A percentile compares a stretch with the other conserved stretches of the same genome.
These are phyloP conservation scores for Ceratocystis cubensis DNA, from an alignment of 2,329 filamentous ascomycete species.

Conservation along the genomic window DNA sequence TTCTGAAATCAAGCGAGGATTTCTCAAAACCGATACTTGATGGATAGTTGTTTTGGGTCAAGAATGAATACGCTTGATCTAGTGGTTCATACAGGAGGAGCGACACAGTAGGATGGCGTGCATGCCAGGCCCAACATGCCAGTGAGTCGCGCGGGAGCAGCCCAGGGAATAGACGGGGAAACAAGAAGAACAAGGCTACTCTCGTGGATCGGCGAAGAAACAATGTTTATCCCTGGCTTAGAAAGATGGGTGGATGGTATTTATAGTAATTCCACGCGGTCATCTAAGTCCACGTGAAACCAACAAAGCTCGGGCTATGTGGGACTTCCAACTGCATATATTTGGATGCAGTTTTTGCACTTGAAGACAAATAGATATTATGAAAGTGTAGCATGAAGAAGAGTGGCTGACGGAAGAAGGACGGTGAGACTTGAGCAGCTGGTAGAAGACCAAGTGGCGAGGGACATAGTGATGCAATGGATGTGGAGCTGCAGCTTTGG, in stretches of 20 bases:
- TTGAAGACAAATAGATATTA: no score
- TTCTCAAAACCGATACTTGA: constrained; percentile 1
- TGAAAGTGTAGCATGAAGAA: neutral
- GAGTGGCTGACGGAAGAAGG: neutral
- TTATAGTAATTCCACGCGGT: neutral
- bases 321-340: neutral
- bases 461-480: no score
- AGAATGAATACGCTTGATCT: constrained; percentile 1
- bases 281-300: neutral
- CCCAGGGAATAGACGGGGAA: neutral
- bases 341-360: neutral
- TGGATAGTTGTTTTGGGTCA: neutral
- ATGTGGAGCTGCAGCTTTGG: no score
- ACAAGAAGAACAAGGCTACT: neutral
- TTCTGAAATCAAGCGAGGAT: constrained; percentile 7
- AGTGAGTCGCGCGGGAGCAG: neutral
- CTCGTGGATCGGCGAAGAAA: neutral
- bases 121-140: constrained; percentile 3
- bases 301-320: neutral
- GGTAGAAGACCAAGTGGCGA: neutral
- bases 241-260: neutral
- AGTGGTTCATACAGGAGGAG: neutral
- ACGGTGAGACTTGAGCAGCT: neutral
- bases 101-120: neutral
- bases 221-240: neutral